Evolutionary conservation across 805 yeast species (phyloP), one percentile per base, ranked within the genome.

Genomic region (Pichia scutulata): DNA sequence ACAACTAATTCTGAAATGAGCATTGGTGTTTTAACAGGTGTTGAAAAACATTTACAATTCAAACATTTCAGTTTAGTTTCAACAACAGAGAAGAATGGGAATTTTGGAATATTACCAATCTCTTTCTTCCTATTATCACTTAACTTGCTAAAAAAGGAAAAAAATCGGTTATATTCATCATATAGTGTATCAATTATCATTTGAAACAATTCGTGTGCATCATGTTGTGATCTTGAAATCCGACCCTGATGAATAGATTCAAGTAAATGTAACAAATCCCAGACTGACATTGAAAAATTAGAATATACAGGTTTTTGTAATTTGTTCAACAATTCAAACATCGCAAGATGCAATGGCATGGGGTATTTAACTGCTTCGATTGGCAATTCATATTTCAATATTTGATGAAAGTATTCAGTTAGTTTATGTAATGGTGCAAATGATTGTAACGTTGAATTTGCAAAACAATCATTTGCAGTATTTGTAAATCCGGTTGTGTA

Each of bases 201-300:
- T 62, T 89, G 96, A 28, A 92, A 77, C 55, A 93, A 73, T 61
- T 92, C 99, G 59, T 93, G 97, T 0, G 98, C 97, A 69, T 92
- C 99, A 61, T 92, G 96, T 65, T 93, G 99, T 43, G 78, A 79
- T 36, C 85, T 70, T 2, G 95, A 82, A 25, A 93, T 82, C 55
- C 78, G 80, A 4, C 90, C 82, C 49, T 81, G 77, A 67, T 83
- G 86, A 16, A 86, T 81, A 10, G 65, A 66, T 60, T 92, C 98
- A 46, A 93, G 67, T 12, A 80, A 82, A 47, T 76, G 83, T 19
- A 92, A 69, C 45, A 90, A 76, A 1, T 87, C 83, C 90, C 95
- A 84, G 0, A 88, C 89, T 0, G 90, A 80, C 6, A 82, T 67
- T 9, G 82, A 74, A 49, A 77, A 72, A 1, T 82, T 65, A 1